Percentiles rank a stretch among this genome's conserved stretches.
Evolutionary conservation across 768 basidiomycete genomes (phyloP).

Genomic region (Crassisporium funariophilum): DNA sequence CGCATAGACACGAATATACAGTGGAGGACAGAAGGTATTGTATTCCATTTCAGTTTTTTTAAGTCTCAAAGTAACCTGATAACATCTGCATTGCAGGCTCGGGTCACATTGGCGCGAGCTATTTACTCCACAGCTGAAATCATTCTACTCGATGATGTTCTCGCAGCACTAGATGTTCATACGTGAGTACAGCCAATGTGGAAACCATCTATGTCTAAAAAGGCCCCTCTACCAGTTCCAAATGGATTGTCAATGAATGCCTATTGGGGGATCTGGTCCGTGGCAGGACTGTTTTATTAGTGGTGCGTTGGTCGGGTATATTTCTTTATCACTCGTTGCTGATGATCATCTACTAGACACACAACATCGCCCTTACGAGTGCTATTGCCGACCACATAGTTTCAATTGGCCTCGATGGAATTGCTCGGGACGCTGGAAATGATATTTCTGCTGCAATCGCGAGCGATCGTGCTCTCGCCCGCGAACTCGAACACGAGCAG

Average conservation of each 20-base stretch:
- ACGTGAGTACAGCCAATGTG: slow-evolving; percentile 19
- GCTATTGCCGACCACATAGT: slow-evolving; percentile 61
- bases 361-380: slow-evolving; percentile 53
- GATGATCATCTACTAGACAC: slow-evolving; percentile 34
- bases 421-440: slow-evolving; percentile 46
- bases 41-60: background rate
- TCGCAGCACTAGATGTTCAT: slow-evolving; percentile 58
- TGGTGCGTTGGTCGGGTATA: slow-evolving; percentile 41
- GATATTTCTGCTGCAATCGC: slow-evolving; percentile 50
- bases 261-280: slow-evolving; percentile 75
- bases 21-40: slow-evolving; percentile 47
- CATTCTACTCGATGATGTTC: slow-evolving; percentile 72
- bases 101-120: slow-evolving; percentile 48
- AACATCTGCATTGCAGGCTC: slow-evolving; percentile 34
- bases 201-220: background rate
- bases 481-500: slow-evolving; percentile 28
- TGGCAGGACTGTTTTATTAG: slow-evolving; percentile 84
- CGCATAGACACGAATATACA: slow-evolving; percentile 3
- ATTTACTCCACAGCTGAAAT: slow-evolving; percentile 56
- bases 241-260: slow-evolving; percentile 79
- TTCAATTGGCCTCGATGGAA: slow-evolving; percentile 55
- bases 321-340: background rate
- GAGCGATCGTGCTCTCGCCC: slow-evolving; percentile 35
- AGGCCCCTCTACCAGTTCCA: slow-evolving; percentile 71
- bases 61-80: background rate